Evolutionary conservation across 768 basidiomycete genomes (phyloP).

Genomic region (Mycena pura): DNA sequence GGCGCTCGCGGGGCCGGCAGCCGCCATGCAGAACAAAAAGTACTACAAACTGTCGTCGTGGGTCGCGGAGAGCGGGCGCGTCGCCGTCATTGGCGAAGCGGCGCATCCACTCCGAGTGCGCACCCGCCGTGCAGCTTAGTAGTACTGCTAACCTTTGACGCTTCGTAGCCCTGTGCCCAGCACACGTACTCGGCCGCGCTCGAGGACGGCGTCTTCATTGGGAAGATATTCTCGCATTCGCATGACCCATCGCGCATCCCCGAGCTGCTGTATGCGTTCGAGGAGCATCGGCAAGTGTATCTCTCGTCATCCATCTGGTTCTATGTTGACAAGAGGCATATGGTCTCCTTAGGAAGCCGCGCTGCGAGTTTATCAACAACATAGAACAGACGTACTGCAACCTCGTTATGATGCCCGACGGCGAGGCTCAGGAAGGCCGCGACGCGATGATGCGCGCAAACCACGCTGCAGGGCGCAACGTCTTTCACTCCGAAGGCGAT

Average conservation of each 20-base stretch:
- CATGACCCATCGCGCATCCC: not conserved
- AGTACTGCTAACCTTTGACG: too few species aligned
- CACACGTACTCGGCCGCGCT: constrained; percentile 5
- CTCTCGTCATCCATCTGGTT: too few species aligned
- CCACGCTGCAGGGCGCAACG: constrained; percentile 3
- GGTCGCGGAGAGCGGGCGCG: constrained; percentile 11
- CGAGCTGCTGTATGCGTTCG: constrained; percentile 8
- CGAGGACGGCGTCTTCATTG: constrained; percentile 14
- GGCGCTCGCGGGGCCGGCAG: not conserved
- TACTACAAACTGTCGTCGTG: constrained; percentile 2
- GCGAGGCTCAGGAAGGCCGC: not conserved
- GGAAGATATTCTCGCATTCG: constrained; percentile 16
- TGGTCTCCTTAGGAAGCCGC: not conserved
- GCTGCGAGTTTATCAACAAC: constrained; percentile 5
- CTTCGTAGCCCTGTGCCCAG: not conserved
- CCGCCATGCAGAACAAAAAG: constrained; percentile 3
- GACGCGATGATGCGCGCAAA: constrained; percentile 9
- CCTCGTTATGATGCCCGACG: constrained; percentile 3
- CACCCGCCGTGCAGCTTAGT: not conserved
- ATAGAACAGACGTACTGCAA: not conserved
- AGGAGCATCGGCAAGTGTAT: constrained; percentile 10
- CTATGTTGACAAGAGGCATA: not conserved
- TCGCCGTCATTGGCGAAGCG: constrained; percentile 8
- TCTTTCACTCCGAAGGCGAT: constrained; percentile 7
- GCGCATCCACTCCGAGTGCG: constrained; percentile 21